These are phyloP conservation scores for Pyrrhoderma lamaoense DNA, from an alignment of 1,284 basidiomycete species.

Conservation along the genomic window DNA sequence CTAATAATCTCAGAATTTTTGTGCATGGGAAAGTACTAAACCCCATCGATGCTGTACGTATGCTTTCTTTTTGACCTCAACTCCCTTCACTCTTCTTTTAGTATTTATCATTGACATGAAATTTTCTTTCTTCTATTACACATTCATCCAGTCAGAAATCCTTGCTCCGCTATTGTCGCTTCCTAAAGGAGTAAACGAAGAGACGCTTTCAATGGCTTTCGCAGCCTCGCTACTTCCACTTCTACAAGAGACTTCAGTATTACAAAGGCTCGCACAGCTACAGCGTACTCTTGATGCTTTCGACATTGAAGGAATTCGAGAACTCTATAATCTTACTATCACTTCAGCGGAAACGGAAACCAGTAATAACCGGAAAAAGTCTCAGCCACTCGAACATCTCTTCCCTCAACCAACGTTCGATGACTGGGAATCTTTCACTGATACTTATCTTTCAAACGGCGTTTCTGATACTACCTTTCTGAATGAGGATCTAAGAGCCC, in stretches of 20 bases:
- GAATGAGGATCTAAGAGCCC: slow-evolving; percentile 10
- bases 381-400: slow-evolving; percentile 11
- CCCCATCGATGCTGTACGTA: slow-evolving; percentile 51
- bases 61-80: background rate
- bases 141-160: slow-evolving; percentile 2
- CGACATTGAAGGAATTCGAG: slow-evolving; percentile 74
- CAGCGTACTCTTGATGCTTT: slow-evolving; percentile 76
- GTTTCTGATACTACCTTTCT: slow-evolving; percentile 9
- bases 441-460: slow-evolving; percentile 38
- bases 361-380: background rate
- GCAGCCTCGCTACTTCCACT: slow-evolving; percentile 41
- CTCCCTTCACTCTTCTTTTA: slow-evolving; percentile 1
- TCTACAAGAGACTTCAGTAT: slow-evolving; percentile 47
- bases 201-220: slow-evolving; percentile 35
- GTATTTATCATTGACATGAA: background rate
- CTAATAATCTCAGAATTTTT: slow-evolving; percentile 81
- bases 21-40: slow-evolving; percentile 51
- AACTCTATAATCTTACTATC: slow-evolving; percentile 31
- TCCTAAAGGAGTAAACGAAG: background rate
- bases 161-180: background rate
- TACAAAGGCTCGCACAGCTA: slow-evolving; percentile 52
- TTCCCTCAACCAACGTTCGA: slow-evolving; percentile 39
- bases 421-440: slow-evolving; percentile 56
- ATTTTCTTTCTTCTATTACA: background rate
- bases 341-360: slow-evolving; percentile 1